Conservation (phyloP, 345 rosid species). For the Atalantia buxifolia region DNA sequence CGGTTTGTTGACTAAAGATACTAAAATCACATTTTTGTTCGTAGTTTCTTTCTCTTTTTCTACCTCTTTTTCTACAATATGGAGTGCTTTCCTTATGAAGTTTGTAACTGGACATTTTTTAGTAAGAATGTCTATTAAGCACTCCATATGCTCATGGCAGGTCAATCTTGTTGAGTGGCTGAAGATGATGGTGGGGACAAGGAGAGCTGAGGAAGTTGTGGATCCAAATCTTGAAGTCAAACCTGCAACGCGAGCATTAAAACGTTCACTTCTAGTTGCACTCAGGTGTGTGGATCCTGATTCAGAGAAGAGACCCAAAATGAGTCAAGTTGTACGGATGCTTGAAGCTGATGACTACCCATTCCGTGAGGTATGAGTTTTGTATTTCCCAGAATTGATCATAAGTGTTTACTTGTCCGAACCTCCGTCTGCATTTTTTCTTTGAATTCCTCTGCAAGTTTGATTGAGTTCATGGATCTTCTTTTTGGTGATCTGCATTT, state of each 20-base stretch:
- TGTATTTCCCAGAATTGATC: background rate
- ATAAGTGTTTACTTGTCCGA: background rate
- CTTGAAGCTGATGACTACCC: conserved; percentile 88
- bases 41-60: background rate
- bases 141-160: conserved; percentile 32
- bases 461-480: background rate
- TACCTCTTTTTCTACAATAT: background rate
- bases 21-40: background rate
- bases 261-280: conserved; percentile 74
- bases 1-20: background rate
- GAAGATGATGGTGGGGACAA: conserved; percentile 92
- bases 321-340: conserved; percentile 87
- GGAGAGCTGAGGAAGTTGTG: conserved; percentile 90
- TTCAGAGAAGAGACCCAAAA: conserved; percentile 82
- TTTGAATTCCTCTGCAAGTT: background rate
- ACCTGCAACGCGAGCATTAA: conserved; percentile 69
- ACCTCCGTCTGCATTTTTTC: background rate
- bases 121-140: conserved; percentile 5
- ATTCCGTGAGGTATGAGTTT: conserved; percentile 61
- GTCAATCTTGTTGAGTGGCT: conserved; percentile 97
- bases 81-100: background rate
- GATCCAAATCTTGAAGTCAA: conserved; percentile 75
- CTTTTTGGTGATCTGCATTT: background rate
- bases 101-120: background rate
- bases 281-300: conserved; percentile 94